A percentile compares a stretch with the other conserved stretches of the same genome.
These are phyloP conservation scores for Linnemannia schmuckeri DNA, from an alignment of 192 early-diverging fungal species.

Conservation along the genomic window DNA sequence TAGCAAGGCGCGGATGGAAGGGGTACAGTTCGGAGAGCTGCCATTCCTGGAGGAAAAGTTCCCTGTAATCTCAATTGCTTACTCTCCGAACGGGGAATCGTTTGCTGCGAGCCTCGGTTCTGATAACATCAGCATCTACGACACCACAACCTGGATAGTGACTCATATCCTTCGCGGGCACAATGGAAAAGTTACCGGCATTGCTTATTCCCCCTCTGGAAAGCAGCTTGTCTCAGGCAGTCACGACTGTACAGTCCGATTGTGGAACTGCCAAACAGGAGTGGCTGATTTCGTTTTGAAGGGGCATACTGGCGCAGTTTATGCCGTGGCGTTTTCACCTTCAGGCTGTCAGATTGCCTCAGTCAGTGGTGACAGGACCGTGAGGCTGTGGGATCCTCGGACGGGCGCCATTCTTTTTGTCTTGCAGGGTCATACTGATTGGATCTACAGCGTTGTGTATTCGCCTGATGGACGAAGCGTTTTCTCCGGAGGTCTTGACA, in stretches of 20 bases:
- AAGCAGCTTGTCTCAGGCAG: constrained; percentile 11
- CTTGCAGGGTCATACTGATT: background rate
- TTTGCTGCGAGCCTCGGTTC: too few relatives aligned
- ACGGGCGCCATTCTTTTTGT: too few relatives aligned
- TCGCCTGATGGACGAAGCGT: background rate
- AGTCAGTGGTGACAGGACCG: background rate
- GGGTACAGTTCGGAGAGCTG: too few relatives aligned
- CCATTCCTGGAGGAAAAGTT: constrained; percentile 11
- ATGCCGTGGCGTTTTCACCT: background rate
- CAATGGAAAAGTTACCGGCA: too few relatives aligned
- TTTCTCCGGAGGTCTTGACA: background rate
- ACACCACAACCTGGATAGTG: too few relatives aligned
- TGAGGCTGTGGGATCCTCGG: too few relatives aligned
- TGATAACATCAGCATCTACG: too few relatives aligned
- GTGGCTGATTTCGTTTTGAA: background rate
- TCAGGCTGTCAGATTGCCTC: background rate
- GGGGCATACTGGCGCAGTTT: background rate
- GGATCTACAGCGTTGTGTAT: background rate
- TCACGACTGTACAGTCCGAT: background rate
- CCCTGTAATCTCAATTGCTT: background rate
- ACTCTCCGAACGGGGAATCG: too few relatives aligned
- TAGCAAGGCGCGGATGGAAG: too few relatives aligned
- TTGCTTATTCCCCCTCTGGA: too few relatives aligned
- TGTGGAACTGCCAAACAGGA: background rate
- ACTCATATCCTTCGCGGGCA: too few relatives aligned